phyloP scores from a whole-genome alignment of 495 filamentous ascomycete genomes.

The Tuber borchii region DNA sequence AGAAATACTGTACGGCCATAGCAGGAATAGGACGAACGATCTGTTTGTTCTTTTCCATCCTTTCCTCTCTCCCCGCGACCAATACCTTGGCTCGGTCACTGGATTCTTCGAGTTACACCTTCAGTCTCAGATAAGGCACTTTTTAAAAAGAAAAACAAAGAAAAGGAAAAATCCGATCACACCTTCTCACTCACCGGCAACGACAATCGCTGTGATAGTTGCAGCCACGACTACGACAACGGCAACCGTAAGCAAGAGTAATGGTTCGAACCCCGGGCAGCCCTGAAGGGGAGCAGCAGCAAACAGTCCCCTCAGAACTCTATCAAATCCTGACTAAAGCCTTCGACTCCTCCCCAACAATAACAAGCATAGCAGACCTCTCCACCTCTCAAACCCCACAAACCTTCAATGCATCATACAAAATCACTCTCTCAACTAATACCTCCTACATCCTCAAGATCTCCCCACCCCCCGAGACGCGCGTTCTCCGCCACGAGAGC shows the following conservation, averaged over 20 bases:
- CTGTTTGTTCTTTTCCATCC: not conserved
- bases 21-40: not conserved
- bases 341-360: not conserved
- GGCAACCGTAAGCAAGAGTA: too few species aligned
- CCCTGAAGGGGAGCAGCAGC: not conserved
- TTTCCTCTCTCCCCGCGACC: not conserved
- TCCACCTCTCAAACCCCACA: not conserved
- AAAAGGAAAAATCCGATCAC: not conserved
- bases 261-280: not conserved
- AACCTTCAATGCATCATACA: conserved; percentile 30
- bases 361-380: not conserved
- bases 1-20: not conserved
- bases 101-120: not conserved
- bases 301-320: not conserved
- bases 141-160: too few species aligned
- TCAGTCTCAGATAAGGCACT: too few species aligned
- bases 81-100: not conserved
- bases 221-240: not conserved
- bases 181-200: not conserved
- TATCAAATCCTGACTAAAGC: not conserved
- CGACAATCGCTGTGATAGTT: not conserved
- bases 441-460: conserved; percentile 34
- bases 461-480: conserved; percentile 30
- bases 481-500: conserved; percentile 33
- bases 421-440: conserved; percentile 25